These are phyloP conservation scores for Adansonia gregorii DNA, from an alignment of 441 rosid species.

Conservation along the genomic window DNA sequence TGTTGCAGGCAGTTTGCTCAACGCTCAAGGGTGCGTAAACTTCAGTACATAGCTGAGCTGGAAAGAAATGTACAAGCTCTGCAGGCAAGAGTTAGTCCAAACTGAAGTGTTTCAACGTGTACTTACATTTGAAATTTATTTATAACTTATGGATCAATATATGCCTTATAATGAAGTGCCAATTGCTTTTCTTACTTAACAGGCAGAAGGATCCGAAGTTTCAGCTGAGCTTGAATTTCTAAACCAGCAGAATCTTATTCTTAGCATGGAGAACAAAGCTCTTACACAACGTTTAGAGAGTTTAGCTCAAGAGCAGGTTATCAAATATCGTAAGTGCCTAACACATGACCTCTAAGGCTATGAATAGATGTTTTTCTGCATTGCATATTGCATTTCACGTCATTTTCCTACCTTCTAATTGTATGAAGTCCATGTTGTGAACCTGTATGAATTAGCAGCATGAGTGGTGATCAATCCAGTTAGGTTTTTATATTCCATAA, in stretches of 20 bases:
- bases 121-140: no score
- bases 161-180: no score
- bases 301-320: no score
- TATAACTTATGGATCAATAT: no score
- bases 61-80: constrained; percentile 97
- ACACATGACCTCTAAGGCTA: no score
- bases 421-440: not conserved
- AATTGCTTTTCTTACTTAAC: no score
- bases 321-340: no score
- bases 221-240: no score
- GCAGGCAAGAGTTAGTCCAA: constrained; percentile 58
- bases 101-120: not conserved
- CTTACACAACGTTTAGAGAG: no score
- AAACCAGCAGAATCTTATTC: no score
- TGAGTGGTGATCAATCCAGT: not conserved
- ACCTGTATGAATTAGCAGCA: not conserved
- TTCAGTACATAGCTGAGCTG: constrained; percentile 98
- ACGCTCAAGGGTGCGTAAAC: constrained; percentile 96
- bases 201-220: no score
- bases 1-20: constrained; percentile 97
- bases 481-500: not conserved
- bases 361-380: not conserved
- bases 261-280: no score
- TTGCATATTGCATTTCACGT: constrained; percentile 18
- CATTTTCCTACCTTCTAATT: constrained; percentile 14